Evolutionary conservation across 192 early-diverging fungal species (phyloP), one percentile per base, ranked within the genome.

Genomic region (Backusella australiensis): DNA sequence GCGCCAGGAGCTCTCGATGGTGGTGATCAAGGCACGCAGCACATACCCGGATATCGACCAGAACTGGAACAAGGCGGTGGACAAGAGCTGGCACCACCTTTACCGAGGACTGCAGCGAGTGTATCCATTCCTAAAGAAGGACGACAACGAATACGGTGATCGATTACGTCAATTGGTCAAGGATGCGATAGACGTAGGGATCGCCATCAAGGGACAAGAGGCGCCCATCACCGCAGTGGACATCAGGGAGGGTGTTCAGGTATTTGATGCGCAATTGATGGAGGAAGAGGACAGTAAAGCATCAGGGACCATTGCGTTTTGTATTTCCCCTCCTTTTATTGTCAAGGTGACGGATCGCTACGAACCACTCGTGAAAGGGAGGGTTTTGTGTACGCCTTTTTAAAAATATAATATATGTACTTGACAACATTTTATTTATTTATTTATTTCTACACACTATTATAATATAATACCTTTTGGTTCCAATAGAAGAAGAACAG

Each of bases 181-280:
- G 1, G 74, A 82, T 49, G 46, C 81, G 2, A 63, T 72, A 38
- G n/a, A 46, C 3, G 19, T 82, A 1, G 75, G 73, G 0, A 74
- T 74, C 8, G 73, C 77, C 14, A 82, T 82, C 23, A 82, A 82
- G 32, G 81, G 81, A 14, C 75, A 76, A 44, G 81, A 82, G 49
- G 70, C 70, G 6, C 73, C 67, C 49, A 82, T 82, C 39, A 78
- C 80, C 21, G 73, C 76, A 1, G 73, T 73, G 4, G 76, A 77
- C 34, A 70, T 78, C 15, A 32, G 65, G 32, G 76, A 78, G 29
- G 75, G 80, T 23, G 39, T n/a, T 14, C 80, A 81, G 15, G 11
- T 0, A 6, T 75, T 81, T 34, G 76, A 81, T 72, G 1, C 59
- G 3, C 41, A 59, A 23, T 56, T 81, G 11, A 81, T 81, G 80